Evolutionary conservation across 768 basidiomycete genomes (phyloP).

Genomic region (Russula sp.): DNA sequence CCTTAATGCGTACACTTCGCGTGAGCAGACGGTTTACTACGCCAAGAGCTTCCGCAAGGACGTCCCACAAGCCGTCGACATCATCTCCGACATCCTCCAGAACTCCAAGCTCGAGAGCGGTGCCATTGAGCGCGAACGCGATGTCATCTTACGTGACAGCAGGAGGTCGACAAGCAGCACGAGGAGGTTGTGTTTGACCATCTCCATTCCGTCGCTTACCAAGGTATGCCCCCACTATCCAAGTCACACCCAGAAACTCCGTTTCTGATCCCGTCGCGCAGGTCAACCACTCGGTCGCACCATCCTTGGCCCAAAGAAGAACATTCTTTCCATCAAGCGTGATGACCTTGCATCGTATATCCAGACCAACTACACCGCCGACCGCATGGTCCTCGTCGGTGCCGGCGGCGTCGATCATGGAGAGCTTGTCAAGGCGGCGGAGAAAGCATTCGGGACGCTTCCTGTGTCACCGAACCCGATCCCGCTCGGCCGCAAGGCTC

Average conservation of each 20-base stretch:
- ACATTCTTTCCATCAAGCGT: slow-evolving; percentile 93
- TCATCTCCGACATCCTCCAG: slow-evolving; percentile 97
- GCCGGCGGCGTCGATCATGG: slow-evolving; percentile 92
- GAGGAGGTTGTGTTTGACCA: slow-evolving; percentile 99
- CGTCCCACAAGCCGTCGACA: slow-evolving; percentile 85
- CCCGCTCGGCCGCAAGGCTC: slow-evolving; percentile 76
- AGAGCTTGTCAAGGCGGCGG: slow-evolving; percentile 90
- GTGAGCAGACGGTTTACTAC: slow-evolving; percentile 99
- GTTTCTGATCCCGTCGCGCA: slow-evolving; percentile 37
- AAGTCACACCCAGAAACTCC: not conserved
- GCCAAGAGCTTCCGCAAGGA: slow-evolving; percentile 98
- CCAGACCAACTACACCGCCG: slow-evolving; percentile 96
- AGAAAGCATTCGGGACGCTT: slow-evolving; percentile 87
- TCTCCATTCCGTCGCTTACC: slow-evolving; percentile 94
- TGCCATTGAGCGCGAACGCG: slow-evolving; percentile 93
- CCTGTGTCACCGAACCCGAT: slow-evolving; percentile 87
- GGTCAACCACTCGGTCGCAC: slow-evolving; percentile 95
- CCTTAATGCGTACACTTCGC: slow-evolving; percentile 96
- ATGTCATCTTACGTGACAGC: slow-evolving; percentile 97
- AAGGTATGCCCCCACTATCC: slow-evolving; percentile 54
- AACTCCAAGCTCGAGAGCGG: slow-evolving; percentile 87
- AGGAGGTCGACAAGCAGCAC: slow-evolving; percentile 97
- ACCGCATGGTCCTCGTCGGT: slow-evolving; percentile 98
- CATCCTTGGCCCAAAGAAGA: slow-evolving; percentile 93
- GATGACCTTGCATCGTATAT: slow-evolving; percentile 89